Evolutionary conservation across 108 stramenopile species (phyloP), one percentile per base, ranked within the genome.

Genomic region (Nitzschia palea): DNA sequence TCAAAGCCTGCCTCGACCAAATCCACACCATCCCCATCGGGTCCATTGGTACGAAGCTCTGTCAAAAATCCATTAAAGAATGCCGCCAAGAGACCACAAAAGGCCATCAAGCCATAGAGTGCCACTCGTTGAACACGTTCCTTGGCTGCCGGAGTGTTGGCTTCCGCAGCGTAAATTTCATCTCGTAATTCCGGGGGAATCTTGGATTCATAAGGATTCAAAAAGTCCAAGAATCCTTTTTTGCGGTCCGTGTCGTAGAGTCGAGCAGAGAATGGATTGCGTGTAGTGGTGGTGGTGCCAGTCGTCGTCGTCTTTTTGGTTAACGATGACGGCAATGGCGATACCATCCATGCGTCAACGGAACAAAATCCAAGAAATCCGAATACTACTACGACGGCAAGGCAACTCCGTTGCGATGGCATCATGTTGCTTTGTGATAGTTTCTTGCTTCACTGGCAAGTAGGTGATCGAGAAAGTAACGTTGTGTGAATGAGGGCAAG

Each of bases 131-230:
- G 61, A 15, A 64, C 73, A 18, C 93, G 88, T 34, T 77, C 80
- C 61, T 85, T 72, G 14, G 87, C 88, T 8, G 93, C 86, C 15
- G 76, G 73, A 0, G 90, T 95, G 27, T 88, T 86, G 44, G 86
- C 84, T 76, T 95, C 93, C 29, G 93, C 93, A 15, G 33, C 27
- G 36, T 81, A 87, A 34, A 94, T 89, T 70, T 92, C 91, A 22
- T 78, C 67, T 28, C 55, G 45, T 0, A 89, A 36, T 68, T 89
- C 86, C 14, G 70, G 55, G 1, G 91, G 91, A 47, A 92, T 89
- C 31, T 83, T 83, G 3, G 74, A 48, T 23, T 71, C 63, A 66
- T 65, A 71, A 8, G 78, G 78, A 67, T 73, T 65, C 3, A 76
- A 34, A 29, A 73, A 47, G 18, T 71, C 79, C n/a, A 62, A 36